A percentile compares a stretch with the other conserved stretches of the same genome.
These are phyloP conservation scores for Pseudocercospora fuligena DNA, from an alignment of 2,329 filamentous ascomycete species.

Conservation along the genomic window DNA sequence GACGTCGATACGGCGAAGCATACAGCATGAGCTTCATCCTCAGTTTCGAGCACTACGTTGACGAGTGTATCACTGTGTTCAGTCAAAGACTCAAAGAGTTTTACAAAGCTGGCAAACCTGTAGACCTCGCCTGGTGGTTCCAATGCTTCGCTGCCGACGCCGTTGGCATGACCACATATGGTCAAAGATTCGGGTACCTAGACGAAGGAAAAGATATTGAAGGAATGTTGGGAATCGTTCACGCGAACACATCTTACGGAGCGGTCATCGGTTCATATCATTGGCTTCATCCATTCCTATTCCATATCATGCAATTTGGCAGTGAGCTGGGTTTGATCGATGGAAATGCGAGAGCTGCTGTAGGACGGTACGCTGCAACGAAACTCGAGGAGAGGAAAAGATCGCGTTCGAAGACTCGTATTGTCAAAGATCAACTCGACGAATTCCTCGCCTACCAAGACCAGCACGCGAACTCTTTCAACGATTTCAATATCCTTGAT, in stretches of 20 bases:
- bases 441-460: constrained; percentile 43
- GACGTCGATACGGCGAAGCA: constrained; percentile 14
- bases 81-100: constrained; percentile 10
- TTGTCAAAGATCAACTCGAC: constrained; percentile 41
- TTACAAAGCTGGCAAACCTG: constrained; percentile 2
- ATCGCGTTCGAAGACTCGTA: constrained; percentile 28
- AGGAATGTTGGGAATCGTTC: constrained; percentile 8
- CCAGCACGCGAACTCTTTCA: constrained; percentile 43
- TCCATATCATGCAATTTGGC: constrained; percentile 42
- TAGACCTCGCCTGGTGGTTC: constrained; percentile 19
- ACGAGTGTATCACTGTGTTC: constrained; percentile 12
- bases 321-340: constrained; percentile 42
- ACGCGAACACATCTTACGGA: background rate
- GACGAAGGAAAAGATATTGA: constrained; percentile 43
- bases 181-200: constrained; percentile 44
- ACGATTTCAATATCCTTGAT: constrained; percentile 42
- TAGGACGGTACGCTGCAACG: constrained; percentile 30
- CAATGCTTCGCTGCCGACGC: constrained; percentile 49
- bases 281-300: constrained; percentile 37
- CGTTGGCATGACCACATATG: constrained; percentile 43
- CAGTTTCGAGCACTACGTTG: constrained; percentile 23
- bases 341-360: constrained; percentile 23
- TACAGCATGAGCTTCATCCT: constrained; percentile 26
- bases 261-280: background rate
- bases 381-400: constrained; percentile 1